These are phyloP conservation scores for Naganishia vaughanmartiniae DNA, from an alignment of 768 basidiomycete genomes.

Conservation along the genomic window DNA sequence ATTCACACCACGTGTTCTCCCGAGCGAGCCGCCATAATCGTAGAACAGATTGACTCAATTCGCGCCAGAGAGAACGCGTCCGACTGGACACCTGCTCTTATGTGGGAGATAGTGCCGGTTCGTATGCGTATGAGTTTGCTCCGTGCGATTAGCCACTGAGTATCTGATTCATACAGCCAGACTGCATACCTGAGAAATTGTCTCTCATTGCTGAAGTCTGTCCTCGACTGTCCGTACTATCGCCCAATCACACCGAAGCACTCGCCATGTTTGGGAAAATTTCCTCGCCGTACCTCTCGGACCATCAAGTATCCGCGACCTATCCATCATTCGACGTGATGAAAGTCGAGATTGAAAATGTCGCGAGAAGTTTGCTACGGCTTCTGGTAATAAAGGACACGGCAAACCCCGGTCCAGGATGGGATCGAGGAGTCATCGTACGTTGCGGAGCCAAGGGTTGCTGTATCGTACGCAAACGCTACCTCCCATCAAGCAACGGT, in stretches of 20 bases:
- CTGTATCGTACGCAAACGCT: conserved; percentile 5
- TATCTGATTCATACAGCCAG: background rate
- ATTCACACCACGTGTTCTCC: conserved; percentile 16
- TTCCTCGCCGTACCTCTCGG: conserved; percentile 21
- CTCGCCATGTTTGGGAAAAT: conserved; percentile 26
- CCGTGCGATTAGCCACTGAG: background rate
- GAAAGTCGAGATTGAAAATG: conserved; percentile 11
- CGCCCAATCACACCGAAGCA: conserved; percentile 32
- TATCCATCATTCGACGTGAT: background rate
- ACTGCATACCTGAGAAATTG: conserved; percentile 15
- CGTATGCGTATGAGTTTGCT: background rate
- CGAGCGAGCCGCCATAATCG: conserved; percentile 16
- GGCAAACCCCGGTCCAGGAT: background rate
- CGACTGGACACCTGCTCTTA: conserved; percentile 5
- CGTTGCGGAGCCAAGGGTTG: conserved; percentile 25
- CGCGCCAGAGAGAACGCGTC: too few species aligned
- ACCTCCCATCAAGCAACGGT: background rate
- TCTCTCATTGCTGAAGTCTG: conserved; percentile 1
- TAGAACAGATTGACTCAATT: conserved; percentile 6
- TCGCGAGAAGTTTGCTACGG: background rate
- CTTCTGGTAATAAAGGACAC: background rate
- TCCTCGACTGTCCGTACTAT: conserved; percentile 28
- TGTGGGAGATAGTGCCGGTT: conserved; percentile 18
- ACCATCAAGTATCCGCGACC: conserved; percentile 16
- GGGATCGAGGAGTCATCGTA: conserved; percentile 28